Evolutionary conservation across 768 basidiomycete genomes (phyloP), one percentile per base, ranked within the genome.

Genomic region (Phylloporus sp.): DNA sequence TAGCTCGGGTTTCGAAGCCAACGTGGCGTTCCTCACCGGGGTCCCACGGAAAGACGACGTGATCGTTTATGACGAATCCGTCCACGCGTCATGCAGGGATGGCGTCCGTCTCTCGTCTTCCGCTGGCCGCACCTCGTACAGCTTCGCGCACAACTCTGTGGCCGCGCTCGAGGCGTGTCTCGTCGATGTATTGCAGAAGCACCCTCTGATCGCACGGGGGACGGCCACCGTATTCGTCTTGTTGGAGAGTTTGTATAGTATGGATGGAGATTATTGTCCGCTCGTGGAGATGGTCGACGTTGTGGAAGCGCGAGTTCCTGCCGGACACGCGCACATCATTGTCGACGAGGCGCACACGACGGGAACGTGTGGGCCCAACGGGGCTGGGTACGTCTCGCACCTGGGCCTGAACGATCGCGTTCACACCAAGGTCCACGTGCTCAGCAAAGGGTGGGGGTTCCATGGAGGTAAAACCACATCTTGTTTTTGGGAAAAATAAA

Each of bases 341-440:
- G 67, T 81, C 7, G 80, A 81, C 50, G 80, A 80, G 57, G 79
- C 79, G 0, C 80, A 82, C 49, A 71, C 79, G 4, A 78, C 76
- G 0, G 80, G 77, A 0, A 55, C 79, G 17, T 77, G 71, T 50
- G 80, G 80, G 0, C 55, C 61, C 0, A 48, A 68, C 6, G 80
- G 80, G 2, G 57, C 71, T 15, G 80, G 80, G 0, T 59, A 52
- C 22, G 69, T 73, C 10, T 59, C 67, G 27, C 54, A 64, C 17
- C 62, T 79, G 6, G 73, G 72, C 0, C 58, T 78, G 28, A 65
- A 69, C 41, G 60, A 69, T 13, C 67, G 71, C 11, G 62, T 81
- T 2, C 65, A 70, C 1, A 71, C 77, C 7, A 65, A 71, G 21
- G 49, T 81, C 9, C 76, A n/a, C n/a, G n/a, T 54, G n/a, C n/a